Percentiles rank a stretch among this genome's conserved stretches.
These are phyloP conservation scores for Beauveria scarabaeidicola DNA, from an alignment of 2,329 filamentous ascomycete species.

Conservation along the genomic window DNA sequence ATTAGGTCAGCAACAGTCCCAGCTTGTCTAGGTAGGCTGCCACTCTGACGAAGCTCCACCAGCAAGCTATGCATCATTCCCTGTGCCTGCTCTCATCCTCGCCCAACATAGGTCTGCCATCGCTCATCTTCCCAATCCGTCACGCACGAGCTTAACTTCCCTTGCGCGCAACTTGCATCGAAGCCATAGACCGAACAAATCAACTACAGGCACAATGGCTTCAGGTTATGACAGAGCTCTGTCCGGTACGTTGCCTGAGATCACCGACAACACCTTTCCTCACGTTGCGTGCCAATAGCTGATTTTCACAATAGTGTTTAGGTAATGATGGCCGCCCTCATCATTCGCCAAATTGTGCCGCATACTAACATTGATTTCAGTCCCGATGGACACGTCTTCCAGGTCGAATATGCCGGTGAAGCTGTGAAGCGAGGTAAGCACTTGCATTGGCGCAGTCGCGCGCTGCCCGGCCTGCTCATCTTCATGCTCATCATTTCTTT, in stretches of 20 bases:
- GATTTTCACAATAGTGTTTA: slow-evolving; percentile 63
- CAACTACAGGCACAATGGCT: slow-evolving; percentile 49
- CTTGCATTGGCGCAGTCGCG: not conserved
- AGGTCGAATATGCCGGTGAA: slow-evolving; percentile 98
- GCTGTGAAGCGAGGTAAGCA: slow-evolving; percentile 88
- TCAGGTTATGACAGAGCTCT: slow-evolving; percentile 98
- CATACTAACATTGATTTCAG: slow-evolving; percentile 48
- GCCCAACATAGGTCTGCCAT: slow-evolving; percentile 14
- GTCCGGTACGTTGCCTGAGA: slow-evolving; percentile 63
- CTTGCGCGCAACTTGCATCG: not conserved
- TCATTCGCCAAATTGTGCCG: not conserved
- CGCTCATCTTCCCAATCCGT: slow-evolving; percentile 10
- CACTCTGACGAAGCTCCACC: slow-evolving; percentile 32
- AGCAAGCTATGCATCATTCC: slow-evolving; percentile 11
- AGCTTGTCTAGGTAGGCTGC: slow-evolving; percentile 24
- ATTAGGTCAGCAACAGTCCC: not conserved
- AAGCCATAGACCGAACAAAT: not conserved
- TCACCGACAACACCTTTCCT: slow-evolving; percentile 15
- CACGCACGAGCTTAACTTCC: not conserved
- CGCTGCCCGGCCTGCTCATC: not conserved
- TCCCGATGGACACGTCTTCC: slow-evolving; percentile 98
- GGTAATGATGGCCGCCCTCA: slow-evolving; percentile 41
- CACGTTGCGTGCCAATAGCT: slow-evolving; percentile 27
- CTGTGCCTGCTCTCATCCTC: slow-evolving; percentile 2
- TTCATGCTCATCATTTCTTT: slow-evolving; percentile 14